These are phyloP conservation scores for Fusarium redolens DNA, from an alignment of 2,329 filamentous ascomycete genomes.

Conservation along the genomic window DNA sequence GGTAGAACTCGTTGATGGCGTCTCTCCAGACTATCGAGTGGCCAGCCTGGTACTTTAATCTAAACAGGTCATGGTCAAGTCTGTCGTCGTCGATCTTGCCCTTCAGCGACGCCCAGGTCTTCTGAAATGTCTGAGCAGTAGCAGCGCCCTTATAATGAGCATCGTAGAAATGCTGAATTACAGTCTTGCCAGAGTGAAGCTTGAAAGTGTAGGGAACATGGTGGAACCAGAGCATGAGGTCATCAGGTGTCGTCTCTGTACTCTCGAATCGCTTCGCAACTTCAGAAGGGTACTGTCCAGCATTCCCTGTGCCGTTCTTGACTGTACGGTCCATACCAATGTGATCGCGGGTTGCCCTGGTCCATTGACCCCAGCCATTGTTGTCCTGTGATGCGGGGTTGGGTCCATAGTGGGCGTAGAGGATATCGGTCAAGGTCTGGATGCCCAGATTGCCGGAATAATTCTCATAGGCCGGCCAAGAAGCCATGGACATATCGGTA, in stretches of 20 bases:
- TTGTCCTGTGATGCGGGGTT: slow-evolving; percentile 74
- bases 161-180: slow-evolving; percentile 75
- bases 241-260: slow-evolving; percentile 72
- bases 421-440: slow-evolving; percentile 75
- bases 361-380: slow-evolving; percentile 78
- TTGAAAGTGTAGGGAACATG: slow-evolving; percentile 75
- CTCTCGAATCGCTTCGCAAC: slow-evolving; percentile 69
- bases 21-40: slow-evolving; percentile 79
- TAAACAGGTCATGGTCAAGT: slow-evolving; percentile 68
- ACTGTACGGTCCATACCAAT: slow-evolving; percentile 81
- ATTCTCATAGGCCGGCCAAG: slow-evolving; percentile 78
- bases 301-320: slow-evolving; percentile 72
- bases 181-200: slow-evolving; percentile 72
- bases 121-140: slow-evolving; percentile 68
- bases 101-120: slow-evolving; percentile 64
- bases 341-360: slow-evolving; percentile 66
- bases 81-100: slow-evolving; percentile 69
- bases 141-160: slow-evolving; percentile 70
- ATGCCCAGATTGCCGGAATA: slow-evolving; percentile 77
- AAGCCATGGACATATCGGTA: slow-evolving; percentile 72
- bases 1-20: slow-evolving; percentile 72
- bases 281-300: slow-evolving; percentile 74
- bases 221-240: slow-evolving; percentile 79
- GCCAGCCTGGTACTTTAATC: slow-evolving; percentile 73
- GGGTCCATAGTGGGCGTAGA: slow-evolving; percentile 71